Evolutionary conservation across 2,329 filamentous ascomycete genomes (phyloP).

Genomic region (Aureobasidium sp.): DNA sequence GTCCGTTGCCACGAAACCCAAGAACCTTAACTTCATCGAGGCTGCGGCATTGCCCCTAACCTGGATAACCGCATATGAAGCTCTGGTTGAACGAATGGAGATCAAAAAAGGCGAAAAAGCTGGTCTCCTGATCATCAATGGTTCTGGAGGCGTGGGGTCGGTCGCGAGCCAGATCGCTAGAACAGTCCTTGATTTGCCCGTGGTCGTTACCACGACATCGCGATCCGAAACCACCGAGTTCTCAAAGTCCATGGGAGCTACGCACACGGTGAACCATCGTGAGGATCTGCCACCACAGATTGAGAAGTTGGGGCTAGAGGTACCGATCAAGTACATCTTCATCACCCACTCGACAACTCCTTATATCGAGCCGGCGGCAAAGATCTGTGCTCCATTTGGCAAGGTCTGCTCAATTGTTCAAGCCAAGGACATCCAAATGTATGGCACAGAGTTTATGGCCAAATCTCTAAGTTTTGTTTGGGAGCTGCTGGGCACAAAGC

Average conservation of each 20-base stretch:
- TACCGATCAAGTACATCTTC: conserved; percentile 38
- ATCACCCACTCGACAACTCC: conserved; percentile 37
- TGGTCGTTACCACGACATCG: conserved; percentile 40
- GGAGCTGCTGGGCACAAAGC: conserved; percentile 37
- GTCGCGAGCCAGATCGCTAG: conserved; percentile 41
- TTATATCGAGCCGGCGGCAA: conserved; percentile 34
- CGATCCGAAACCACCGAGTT: conserved; percentile 36
- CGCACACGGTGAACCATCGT: conserved; percentile 39
- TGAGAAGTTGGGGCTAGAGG: conserved; percentile 29
- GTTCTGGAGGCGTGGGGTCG: conserved; percentile 40
- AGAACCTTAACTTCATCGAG: conserved; percentile 33
- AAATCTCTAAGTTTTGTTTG: conserved; percentile 40
- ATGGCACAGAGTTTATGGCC: conserved; percentile 41
- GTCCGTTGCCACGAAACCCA: conserved; percentile 35
- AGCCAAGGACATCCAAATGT: conserved; percentile 34
- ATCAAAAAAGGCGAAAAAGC: conserved; percentile 32
- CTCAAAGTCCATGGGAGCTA: conserved; percentile 37
- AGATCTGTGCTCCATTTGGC: conserved; percentile 38
- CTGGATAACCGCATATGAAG: conserved; percentile 39
- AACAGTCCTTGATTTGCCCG: conserved; percentile 33
- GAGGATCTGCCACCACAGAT: conserved; percentile 36
- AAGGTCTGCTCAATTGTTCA: conserved; percentile 43
- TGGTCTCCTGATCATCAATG: conserved; percentile 41
- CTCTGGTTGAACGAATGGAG: conserved; percentile 39
- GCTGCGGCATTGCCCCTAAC: conserved; percentile 41